Evolutionary conservation across 2,329 filamentous ascomycete species (phyloP), one percentile per base, ranked within the genome.

Genomic region (Periconia sp.): DNA sequence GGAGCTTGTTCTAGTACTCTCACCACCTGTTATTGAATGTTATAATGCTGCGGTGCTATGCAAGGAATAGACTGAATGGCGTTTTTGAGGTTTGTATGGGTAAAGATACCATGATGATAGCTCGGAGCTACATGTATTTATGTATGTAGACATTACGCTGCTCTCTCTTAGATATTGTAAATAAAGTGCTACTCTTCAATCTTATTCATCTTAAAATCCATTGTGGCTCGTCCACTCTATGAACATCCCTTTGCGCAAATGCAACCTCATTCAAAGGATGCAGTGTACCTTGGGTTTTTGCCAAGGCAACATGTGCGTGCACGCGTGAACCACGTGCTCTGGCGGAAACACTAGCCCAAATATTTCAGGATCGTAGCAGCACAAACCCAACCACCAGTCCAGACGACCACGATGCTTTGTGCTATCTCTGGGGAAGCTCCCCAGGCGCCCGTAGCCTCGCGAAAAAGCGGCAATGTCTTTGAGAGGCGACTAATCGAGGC

Each of bases 361-460:
- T 23, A 45, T 45, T 45, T 45, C 43, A 2, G 9, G 43, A 31
- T 23, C 15, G 20, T 13, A 40, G 10, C 46, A 41, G 8, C 46
- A 41, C 18, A 23, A 27, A 17, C 18, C 11, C 46, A 48, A 18
- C 33, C 13, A 41, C 33, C 33, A 37, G 11, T 19, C 31, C 43
- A 52, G 46, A 49, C 60, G 49, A 55, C 50, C 57, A 66, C 57
- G 37, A 71, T 72, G 70, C 68, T 72, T 42, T 73, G 70, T 63
- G 70, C 70, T 96, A 93, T 99, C 76, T 99, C 94, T 58, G 94
- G 94, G 78, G 93, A 97, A 84, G 88, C 91, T 79, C 93, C 94
- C 61, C 90, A 96, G 79, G 88, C 92, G 77, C 92, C 94, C 52
- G 93, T 97, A 63, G 90, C 92, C 70, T 99, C 94, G 71, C 89